Evolutionary conservation across 164 flowering plant species (phyloP).

Genomic region (Stephania japonica): DNA sequence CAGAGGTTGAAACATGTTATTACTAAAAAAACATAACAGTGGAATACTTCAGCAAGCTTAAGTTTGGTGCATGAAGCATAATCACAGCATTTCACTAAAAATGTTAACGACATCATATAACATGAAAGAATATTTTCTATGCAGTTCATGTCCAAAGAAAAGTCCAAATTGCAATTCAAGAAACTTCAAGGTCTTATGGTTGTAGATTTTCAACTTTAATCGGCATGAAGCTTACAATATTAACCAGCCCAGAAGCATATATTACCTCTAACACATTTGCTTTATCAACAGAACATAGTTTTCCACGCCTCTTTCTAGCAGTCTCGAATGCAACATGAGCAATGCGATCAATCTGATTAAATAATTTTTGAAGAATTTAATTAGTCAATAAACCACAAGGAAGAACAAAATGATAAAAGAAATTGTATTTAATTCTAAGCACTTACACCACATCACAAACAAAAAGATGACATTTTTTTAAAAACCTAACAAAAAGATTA

Average conservation of each 20-base stretch:
- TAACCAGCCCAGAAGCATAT: not conserved
- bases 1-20: no score
- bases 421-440: not conserved
- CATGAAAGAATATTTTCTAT: not conserved
- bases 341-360: constrained; percentile 78
- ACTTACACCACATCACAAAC: not conserved
- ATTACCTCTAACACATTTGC: constrained; percentile 99
- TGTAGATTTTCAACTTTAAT: not conserved
- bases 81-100: not conserved
- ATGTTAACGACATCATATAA: not conserved
- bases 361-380: constrained; percentile 5
- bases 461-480: not conserved
- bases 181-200: not conserved
- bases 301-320: constrained; percentile 77
- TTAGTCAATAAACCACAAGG: not conserved
- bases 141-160: not conserved
- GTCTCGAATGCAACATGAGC: constrained; percentile 94
- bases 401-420: not conserved
- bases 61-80: not conserved
- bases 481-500: no score
- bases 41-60: not conserved
- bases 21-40: no score
- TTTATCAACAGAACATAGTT: constrained; percentile 96
- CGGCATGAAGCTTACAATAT: not conserved
- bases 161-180: not conserved